Base-by-base conservation (phyloP, 1,139 yeast genomes). In the Hemisphaericaspora subhashii region DNA sequence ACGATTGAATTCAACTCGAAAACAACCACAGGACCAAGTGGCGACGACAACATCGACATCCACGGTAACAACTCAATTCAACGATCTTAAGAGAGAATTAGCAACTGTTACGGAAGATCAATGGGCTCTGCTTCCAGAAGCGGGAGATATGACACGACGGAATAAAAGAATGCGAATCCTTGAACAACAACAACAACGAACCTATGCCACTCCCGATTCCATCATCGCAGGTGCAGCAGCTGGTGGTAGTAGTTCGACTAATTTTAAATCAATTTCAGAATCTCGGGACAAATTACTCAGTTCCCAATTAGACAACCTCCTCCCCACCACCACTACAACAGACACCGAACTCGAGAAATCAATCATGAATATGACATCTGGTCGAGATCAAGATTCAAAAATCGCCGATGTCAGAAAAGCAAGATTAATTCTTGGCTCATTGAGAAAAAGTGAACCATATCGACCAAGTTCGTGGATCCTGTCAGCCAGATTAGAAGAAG, bases 391-490 rank as follows among this genome's bases (percentile, higher is more conserved):
- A 25, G 50, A 47, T 29, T 32, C 38, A 5, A 43, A 41, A 29
- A 36, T 41, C 13, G 50, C 51, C n/a, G 47, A 47, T 29, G 30
- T 48, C n/a, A 44, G 68, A 71, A 30, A 79, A 42, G 78, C 82
- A 17, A 62, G 95, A 27, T 57, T 71, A 3, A 66, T 88, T n/a
- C 66, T 89, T 36, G 66, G 77, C 8, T 83, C 94, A 2, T 72
- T 86, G 42, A 71, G 94, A 24, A 80, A 77, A 47, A 67, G 89
- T 0, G 84, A 86, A 50, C 96, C 98, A 0, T 62, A 67, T 33
- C 83, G 82, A 42, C 76, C 95, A 0, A 77, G 78, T 36, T 87
- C 88, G 10, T 92, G 97, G 96, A 86, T 92, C 21, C 88, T 95
- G 0, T 79, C 90, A 27, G 95, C 96, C 0, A 63, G 89, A 35